phyloP scores from a whole-genome alignment of 495 filamentous ascomycete species.

The Penicillium diatomitis region DNA sequence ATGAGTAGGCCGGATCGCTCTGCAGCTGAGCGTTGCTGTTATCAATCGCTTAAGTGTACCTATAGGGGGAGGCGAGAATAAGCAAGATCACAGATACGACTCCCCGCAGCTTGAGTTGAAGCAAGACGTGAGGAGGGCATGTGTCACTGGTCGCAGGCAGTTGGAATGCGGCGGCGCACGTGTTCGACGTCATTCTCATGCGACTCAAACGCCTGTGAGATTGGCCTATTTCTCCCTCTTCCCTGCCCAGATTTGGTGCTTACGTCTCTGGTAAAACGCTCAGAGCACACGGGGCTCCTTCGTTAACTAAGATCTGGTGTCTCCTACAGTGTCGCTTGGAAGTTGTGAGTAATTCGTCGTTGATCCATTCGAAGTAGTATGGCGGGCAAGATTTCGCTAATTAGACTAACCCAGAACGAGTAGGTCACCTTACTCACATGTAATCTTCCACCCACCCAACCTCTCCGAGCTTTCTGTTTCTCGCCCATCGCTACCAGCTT shows the following conservation, averaged over 20 bases:
- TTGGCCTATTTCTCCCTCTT: neutral
- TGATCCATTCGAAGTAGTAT: conserved; percentile 9
- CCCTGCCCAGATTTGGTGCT: neutral
- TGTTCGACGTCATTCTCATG: conserved; percentile 24
- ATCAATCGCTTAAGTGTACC: too few relatives aligned
- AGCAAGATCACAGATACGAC: too few relatives aligned
- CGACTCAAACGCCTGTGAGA: neutral
- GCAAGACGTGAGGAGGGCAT: too few relatives aligned
- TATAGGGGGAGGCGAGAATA: too few relatives aligned
- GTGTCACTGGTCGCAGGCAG: neutral
- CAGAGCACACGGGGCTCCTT: too few relatives aligned
- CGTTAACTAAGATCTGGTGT: neutral
- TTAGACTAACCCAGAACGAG: neutral
- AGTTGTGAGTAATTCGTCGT: conserved; percentile 6
- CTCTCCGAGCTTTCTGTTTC: conserved; percentile 4
- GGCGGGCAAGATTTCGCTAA: conserved; percentile 16
- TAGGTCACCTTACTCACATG: neutral
- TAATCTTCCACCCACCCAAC: neutral
- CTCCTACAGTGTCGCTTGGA: neutral
- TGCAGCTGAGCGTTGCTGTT: too few relatives aligned
- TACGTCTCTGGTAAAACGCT: neutral
- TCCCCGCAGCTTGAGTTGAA: too few relatives aligned
- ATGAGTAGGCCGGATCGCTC: too few relatives aligned
- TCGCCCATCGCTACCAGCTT: conserved; percentile 1
- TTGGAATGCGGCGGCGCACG: conserved; percentile 11